Conservation (phyloP, 345 rosid species). For the Acer yangbiense region DNA sequence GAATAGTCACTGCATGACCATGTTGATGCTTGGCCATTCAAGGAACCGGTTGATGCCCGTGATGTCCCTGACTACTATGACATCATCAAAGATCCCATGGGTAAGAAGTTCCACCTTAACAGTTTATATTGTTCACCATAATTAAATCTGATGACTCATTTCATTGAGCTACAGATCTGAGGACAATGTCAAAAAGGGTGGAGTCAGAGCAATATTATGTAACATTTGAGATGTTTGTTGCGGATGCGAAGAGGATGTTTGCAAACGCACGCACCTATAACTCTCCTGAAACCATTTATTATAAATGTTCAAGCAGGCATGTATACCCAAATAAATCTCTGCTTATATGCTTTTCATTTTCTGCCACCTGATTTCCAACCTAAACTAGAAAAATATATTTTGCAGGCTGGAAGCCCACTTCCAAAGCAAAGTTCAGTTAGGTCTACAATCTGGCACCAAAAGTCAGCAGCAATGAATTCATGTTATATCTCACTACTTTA, state of each 20-base stretch:
- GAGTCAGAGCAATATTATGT: slow-evolving; percentile 95
- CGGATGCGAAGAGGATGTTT: slow-evolving; percentile 96
- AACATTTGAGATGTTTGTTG: slow-evolving; percentile 93
- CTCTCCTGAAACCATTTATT: slow-evolving; percentile 91
- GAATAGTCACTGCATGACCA: slow-evolving; percentile 94
- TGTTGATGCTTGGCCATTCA: slow-evolving; percentile 97
- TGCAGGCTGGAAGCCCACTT: slow-evolving; percentile 88
- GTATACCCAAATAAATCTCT: slow-evolving; percentile 4
- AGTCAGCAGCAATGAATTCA: slow-evolving; percentile 40
- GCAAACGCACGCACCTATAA: slow-evolving; percentile 86
- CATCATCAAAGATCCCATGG: slow-evolving; percentile 97
- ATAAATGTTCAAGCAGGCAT: slow-evolving; percentile 84
- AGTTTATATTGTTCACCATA: background rate
- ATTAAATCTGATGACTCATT: background rate
- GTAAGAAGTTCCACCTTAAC: slow-evolving; percentile 43
- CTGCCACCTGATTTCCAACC: background rate
- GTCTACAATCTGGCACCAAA: slow-evolving; percentile 71
- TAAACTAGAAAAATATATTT: background rate
- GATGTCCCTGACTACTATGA: slow-evolving; percentile 99
- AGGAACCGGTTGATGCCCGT: slow-evolving; percentile 91
- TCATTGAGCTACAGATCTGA: slow-evolving; percentile 63
- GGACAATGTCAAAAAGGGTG: slow-evolving; percentile 87
- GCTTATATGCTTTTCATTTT: slow-evolving; percentile 1
- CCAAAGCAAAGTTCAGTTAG: slow-evolving; percentile 83
- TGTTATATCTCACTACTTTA: no score